Base-by-base conservation (phyloP, 805 yeast genomes). In the Hanseniaspora meyeri region DNA sequence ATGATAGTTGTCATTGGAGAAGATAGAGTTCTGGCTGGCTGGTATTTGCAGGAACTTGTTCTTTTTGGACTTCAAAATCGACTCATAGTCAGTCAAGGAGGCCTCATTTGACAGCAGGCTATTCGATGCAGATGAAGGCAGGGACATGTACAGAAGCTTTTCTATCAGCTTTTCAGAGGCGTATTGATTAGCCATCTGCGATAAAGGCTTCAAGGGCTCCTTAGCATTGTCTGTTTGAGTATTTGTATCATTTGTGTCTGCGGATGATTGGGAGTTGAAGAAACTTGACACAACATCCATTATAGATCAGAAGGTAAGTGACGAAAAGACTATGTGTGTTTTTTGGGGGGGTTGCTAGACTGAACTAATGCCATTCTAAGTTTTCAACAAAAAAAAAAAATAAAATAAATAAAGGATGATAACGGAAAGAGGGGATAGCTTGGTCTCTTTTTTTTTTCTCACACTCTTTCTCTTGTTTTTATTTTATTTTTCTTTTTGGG, bases 111-210 rank as follows among this genome's bases (percentile, higher is more conserved):
- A 70, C 19, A 74, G 74, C 8, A 63, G 64, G 24, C 74, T 74
- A 20, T 74, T 68, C 19, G 77, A 76, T 2, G 79, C 73, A 0
- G 79, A 70, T 0, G 85, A 75, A 0, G 95, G 93, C 29, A 87
- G 71, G 1, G 89, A 84, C 82, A 86, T 79, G 24, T 81, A 72
- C 8, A 87, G 69, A 51, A 87, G 71, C 63, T 81, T 77, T 63
- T 88, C 95, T 61, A 87, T 77, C 55, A 87, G 68, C 56, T 82
- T 82, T 61, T 87, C 95, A 0, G 86, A 75, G 64, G 85, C 64
- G 58, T 65, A 61, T 63, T 66, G 72, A 20, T 37, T 43, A 10
- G 43, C 49, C 45, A 51, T 43, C 8, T 43, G 49, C 5, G 50
- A 43, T 29, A 51, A 29, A 14, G 55, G 55, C 17, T 51, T 51